phyloP scores from a whole-genome alignment of 768 basidiomycete species.

The Russula virescens region DNA sequence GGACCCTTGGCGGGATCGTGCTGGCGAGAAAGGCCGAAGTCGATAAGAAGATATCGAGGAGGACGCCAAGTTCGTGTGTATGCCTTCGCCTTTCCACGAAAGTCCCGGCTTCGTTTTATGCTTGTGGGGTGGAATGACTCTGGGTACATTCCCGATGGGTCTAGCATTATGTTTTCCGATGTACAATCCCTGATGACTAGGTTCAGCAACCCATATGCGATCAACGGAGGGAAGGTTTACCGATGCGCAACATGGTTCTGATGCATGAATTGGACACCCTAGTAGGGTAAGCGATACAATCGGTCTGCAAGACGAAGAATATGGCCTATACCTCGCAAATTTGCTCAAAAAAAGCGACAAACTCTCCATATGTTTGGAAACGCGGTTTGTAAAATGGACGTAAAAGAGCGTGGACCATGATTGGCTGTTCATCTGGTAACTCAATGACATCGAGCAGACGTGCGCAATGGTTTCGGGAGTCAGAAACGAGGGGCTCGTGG shows the following conservation, averaged over 20 bases:
- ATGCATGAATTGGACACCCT: conserved; percentile 20
- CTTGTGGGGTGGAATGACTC: conserved; percentile 12
- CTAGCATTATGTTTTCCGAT: conserved; percentile 15
- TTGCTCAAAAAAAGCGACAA: conserved; percentile 32
- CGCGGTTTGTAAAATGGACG: conserved; percentile 28
- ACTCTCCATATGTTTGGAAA: conserved; percentile 35
- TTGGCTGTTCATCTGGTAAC: conserved; percentile 19
- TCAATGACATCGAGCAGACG: conserved; percentile 27
- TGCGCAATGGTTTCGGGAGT: conserved; percentile 30
- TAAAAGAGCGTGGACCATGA: conserved; percentile 34
- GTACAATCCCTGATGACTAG: conserved; percentile 11
- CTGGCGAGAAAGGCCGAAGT: conserved; percentile 28
- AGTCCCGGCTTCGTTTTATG: background rate
- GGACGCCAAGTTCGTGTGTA: conserved; percentile 26
- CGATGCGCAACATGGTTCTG: conserved; percentile 19
- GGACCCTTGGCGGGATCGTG: conserved; percentile 20
- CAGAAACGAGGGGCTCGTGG: conserved; percentile 20
- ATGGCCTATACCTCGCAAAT: conserved; percentile 36
- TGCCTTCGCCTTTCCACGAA: conserved; percentile 10
- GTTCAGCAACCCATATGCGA: no score
- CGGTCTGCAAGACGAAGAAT: no score
- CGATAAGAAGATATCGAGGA: conserved; percentile 29
- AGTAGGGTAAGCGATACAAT: background rate
- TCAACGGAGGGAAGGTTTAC: background rate
- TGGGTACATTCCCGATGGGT: conserved; percentile 17